phyloP scores from a whole-genome alignment of 495 filamentous ascomycete genomes.

The Parathielavia appendiculata region DNA sequence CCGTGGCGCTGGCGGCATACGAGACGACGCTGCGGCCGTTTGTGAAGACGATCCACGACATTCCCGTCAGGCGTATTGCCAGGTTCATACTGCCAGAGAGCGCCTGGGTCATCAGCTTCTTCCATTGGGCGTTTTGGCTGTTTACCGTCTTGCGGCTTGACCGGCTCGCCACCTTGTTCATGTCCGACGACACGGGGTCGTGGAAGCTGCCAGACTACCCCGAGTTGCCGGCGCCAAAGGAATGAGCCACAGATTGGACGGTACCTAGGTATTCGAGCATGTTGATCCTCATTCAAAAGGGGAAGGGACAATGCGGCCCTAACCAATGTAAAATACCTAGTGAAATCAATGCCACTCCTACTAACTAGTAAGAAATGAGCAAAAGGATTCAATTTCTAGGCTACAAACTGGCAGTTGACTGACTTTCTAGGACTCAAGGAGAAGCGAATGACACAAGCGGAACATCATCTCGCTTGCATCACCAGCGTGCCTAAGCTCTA shows the following conservation, averaged over 20 bases:
- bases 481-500: not conserved
- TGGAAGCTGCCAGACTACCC: constrained; percentile 27
- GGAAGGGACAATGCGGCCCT: too few relatives aligned
- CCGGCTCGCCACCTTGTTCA: constrained; percentile 3
- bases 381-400: too few relatives aligned
- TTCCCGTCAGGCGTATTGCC: not conserved
- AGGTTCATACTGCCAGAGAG: constrained; percentile 12
- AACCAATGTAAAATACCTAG: too few relatives aligned
- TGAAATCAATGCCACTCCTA: too few relatives aligned
- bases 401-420: too few relatives aligned
- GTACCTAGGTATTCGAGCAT: not conserved
- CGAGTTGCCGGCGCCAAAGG: constrained; percentile 2
- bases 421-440: too few relatives aligned
- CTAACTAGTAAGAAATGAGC: not conserved
- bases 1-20: constrained; percentile 20
- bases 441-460: too few relatives aligned
- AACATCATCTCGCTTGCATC: too few relatives aligned
- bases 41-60: constrained; percentile 14
- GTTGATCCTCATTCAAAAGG: too few relatives aligned
- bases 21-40: constrained; percentile 22
- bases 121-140: constrained; percentile 11
- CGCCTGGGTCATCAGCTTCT: constrained; percentile 5
- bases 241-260: not conserved
- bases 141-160: constrained; percentile 9
- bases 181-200: not conserved